Base-by-base conservation (phyloP, 139 green algal species). In the Tetraselmis chui region DNA sequence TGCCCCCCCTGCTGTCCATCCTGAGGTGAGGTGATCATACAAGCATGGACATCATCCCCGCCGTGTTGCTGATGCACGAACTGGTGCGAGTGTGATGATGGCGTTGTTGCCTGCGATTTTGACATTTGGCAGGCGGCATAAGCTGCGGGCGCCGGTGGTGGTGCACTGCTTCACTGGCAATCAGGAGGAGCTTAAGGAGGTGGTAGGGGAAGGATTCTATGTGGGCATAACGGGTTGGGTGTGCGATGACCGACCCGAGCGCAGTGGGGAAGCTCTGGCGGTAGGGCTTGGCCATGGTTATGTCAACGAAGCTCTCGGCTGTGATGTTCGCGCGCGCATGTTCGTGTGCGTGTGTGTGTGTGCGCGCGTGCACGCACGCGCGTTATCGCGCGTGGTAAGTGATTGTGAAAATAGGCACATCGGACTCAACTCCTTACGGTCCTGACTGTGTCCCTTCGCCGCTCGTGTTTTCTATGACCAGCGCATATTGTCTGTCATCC, bases 211-310 rank as follows among this genome's bases (percentile, higher is more conserved):
- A 76, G 92, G 90, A 0, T 82, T 91, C 26, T 85, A 90, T 79
- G 92, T 96, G 5, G 92, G 92, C 30, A 93, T 96, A 80, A 96
- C 92, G 2, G 92, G 92, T 28, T 96, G 89, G 88, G 82, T 95
- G 28, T 91, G 85, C 30, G 92, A 95, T 75, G 92, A 95, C 58
- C 82, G 91, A 30, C 89, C 87, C 0, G 91, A 94, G 27, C 81
- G 89, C 0, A 89, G 92, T 45, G 91, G 85, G 30, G 88, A 85
- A 30, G 84, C 92, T 80, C 88, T 95, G 75, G 90, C 91, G 25
- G 80, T 79, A 30, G 67, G 79, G 45, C 45, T 18, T 67, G 45
- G 11, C n/a, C n/a, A n/a, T n/a, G n/a, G n/a, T n/a, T n/a, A n/a
- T n/a, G n/a, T n/a, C n/a, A n/a, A n/a, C n/a, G n/a, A n/a, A n/a